Conservation (phyloP, 352 stramenopile species). For the Phytophthora brassicae region DNA sequence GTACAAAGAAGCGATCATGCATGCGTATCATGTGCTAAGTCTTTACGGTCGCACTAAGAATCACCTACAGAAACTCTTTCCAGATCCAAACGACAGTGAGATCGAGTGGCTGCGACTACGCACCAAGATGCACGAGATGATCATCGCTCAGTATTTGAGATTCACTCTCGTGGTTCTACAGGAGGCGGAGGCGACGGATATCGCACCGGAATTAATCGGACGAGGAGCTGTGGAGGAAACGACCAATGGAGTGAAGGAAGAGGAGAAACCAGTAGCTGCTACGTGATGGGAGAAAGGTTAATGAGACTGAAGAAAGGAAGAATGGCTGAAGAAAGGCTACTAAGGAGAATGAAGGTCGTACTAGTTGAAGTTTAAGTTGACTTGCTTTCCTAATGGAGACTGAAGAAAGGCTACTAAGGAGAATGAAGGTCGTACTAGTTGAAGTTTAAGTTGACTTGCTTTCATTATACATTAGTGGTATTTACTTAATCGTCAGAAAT, state of each 20-base stretch:
- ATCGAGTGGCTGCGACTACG: constrained; percentile 90
- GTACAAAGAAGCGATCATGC: constrained; percentile 91
- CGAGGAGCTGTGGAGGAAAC: constrained; percentile 34
- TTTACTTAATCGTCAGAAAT: too few relatives aligned
- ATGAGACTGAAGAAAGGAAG: not conserved
- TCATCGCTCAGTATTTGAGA: constrained; percentile 86
- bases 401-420: too few relatives aligned
- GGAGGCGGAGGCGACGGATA: constrained; percentile 41
- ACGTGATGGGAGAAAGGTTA: constrained; percentile 16
- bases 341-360: constrained; percentile 24
- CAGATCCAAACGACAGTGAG: constrained; percentile 81
- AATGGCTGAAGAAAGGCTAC: too few relatives aligned
- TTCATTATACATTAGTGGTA: too few relatives aligned
- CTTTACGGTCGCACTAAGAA: constrained; percentile 85
- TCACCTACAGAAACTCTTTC: constrained; percentile 86
- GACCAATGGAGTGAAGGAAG: constrained; percentile 37
- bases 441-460: too few relatives aligned
- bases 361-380: constrained; percentile 25
- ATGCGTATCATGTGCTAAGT: constrained; percentile 90
- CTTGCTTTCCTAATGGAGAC: too few relatives aligned
- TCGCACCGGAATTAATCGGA: constrained; percentile 22
- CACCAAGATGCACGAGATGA: constrained; percentile 92
- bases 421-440: constrained; percentile 21
- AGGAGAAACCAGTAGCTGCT: constrained; percentile 50
- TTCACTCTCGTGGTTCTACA: constrained; percentile 91